These are phyloP conservation scores for Phialophora macrospora DNA, from an alignment of 2,329 filamentous ascomycete genomes.

Conservation along the genomic window DNA sequence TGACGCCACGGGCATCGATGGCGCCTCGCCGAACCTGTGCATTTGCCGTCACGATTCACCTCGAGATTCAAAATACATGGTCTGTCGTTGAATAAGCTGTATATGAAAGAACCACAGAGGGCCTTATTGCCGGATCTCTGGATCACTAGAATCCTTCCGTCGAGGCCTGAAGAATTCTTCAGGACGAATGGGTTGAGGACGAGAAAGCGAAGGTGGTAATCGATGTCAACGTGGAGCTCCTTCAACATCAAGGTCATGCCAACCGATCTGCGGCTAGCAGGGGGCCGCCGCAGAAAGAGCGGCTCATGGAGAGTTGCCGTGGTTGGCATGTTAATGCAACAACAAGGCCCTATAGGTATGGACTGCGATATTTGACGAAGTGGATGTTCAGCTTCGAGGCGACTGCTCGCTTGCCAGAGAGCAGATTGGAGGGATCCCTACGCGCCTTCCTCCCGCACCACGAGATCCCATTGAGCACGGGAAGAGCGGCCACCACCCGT, in stretches of 20 bases:
- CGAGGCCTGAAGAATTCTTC: not conserved
- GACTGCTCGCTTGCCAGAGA: not conserved
- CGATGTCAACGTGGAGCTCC: not conserved
- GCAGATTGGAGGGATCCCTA: not conserved
- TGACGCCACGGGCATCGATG: not conserved
- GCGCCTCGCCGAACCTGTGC: not conserved
- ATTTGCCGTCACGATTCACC: not conserved
- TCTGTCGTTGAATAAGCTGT: not conserved
- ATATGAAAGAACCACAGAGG: not conserved
- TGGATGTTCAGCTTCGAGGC: not conserved
- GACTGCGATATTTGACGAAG: not conserved
- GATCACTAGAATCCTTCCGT: not conserved
- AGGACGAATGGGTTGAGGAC: not conserved
- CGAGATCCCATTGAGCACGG: not conserved
- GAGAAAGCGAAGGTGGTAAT: not conserved
- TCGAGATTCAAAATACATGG: not conserved
- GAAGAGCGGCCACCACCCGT: not conserved
- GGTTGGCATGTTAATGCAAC: not conserved
- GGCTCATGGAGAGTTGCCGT: not conserved
- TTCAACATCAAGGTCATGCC: not conserved
- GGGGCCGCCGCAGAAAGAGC: not conserved
- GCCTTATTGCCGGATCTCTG: not conserved
- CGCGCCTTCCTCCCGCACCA: not conserved
- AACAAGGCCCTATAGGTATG: not conserved
- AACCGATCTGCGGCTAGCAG: not conserved